Base-by-base conservation (phyloP, 2,329 filamentous ascomycete genomes). In the Coniochaeta sp. region DNA sequence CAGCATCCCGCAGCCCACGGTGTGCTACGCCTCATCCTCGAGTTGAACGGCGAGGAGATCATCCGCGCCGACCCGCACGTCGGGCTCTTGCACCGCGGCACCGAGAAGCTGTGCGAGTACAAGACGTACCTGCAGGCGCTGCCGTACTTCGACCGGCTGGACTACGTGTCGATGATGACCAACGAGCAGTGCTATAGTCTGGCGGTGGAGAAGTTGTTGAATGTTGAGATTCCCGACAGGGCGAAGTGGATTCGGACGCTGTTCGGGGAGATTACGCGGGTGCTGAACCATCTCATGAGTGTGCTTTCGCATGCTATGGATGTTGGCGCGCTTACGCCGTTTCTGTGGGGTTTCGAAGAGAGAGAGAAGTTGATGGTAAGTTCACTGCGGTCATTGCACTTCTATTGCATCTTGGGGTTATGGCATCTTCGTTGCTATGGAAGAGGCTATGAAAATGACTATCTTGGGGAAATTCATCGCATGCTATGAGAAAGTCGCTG, bases 141-240 rank as follows among this genome's bases (percentile, higher is more conserved):
- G 67, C 94, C 94, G 52, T 99, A 99, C 78, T 99, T 99, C 69
- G 94, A 99, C 75, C 90, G 94, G 62, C 80, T 99, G 70, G 94
- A 99, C 74, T 99, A 99, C 72, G 91, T 96, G 62, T 96, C 91
- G 65, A 99, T 99, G 95, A 99, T 99, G 94, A 99, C 94, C 65
- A 99, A 99, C 73, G 94, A 99, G 79, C 94, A 99, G 75, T 96
- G 91, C 67, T 99, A 90, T 73, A 84, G 91, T 32, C 81, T 99
- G 59, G 94, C 91, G 18, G 92, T 97, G 52, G 94, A 99, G 81
- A 99, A 99, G 80, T 81, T 99, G 55, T 78, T 99, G 64, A 99
- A 99, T 71, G 79, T 99, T 59, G 95, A 99, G 69, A 89, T 99
- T 57, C 94, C 94, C 22, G 87, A 94, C 58, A 82, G 94, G 65